phyloP scores from a whole-genome alignment of 805 yeast species.

The Sugiyamaella qingdaonensis region DNA sequence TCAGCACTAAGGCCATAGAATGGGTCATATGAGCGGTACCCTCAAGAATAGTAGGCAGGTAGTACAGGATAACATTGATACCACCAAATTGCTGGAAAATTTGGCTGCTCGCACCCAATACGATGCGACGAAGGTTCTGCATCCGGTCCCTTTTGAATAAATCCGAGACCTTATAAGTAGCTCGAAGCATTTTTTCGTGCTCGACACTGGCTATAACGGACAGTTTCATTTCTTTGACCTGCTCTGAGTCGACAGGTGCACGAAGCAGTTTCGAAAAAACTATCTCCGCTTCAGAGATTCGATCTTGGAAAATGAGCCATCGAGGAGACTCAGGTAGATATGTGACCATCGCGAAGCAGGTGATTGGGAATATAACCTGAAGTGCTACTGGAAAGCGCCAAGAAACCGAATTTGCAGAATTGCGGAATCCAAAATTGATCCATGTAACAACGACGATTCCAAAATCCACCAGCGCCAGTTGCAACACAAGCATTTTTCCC shows the following conservation, averaged over 20 bases:
- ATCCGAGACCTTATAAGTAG: conserved; percentile 48
- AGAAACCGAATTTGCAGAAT: conserved; percentile 41
- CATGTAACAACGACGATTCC: conserved; percentile 70
- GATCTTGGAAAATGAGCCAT: conserved; percentile 54
- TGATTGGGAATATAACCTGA: conserved; percentile 64
- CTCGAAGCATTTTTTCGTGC: conserved; percentile 47
- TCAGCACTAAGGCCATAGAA: conserved; percentile 51
- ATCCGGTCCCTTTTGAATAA: conserved; percentile 49
- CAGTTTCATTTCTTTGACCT: conserved; percentile 34
- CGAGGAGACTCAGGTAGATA: conserved; percentile 77
- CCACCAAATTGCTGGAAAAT: conserved; percentile 68
- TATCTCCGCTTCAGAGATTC: conserved; percentile 52
- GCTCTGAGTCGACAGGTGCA: conserved; percentile 31
- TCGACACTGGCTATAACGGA: conserved; percentile 44
- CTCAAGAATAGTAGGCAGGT: conserved; percentile 25
- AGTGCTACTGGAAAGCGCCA: conserved; percentile 75
- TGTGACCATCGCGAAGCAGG: conserved; percentile 57
- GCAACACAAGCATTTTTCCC: conserved; percentile 74
- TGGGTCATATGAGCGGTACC: conserved; percentile 35
- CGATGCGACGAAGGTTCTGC: conserved; percentile 21
- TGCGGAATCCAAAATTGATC: conserved; percentile 63
- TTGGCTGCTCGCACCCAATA: conserved; percentile 11
- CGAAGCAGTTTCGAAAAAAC: conserved; percentile 47
- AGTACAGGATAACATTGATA: conserved; percentile 66
- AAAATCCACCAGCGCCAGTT: conserved; percentile 69